These are phyloP conservation scores for Bacterosira constricta DNA, from an alignment of 108 stramenopile species.

Conservation along the genomic window DNA sequence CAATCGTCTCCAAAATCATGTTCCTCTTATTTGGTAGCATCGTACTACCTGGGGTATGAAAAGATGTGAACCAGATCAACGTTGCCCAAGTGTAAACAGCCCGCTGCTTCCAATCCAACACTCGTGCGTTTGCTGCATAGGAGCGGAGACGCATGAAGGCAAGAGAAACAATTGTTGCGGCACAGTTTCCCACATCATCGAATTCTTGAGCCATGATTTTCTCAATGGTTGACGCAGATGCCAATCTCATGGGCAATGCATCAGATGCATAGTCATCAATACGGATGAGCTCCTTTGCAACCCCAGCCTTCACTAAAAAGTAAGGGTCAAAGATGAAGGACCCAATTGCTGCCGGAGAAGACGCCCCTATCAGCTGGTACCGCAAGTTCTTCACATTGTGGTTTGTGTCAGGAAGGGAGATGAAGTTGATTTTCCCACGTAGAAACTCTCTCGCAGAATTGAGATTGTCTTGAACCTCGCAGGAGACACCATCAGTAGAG, in stretches of 20 bases:
- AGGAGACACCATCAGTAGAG: conserved; percentile 21
- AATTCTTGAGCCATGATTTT: no score
- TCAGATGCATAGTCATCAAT: conserved; percentile 27
- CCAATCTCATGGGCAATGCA: conserved; percentile 1
- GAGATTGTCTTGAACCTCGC: conserved; percentile 8
- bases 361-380: conserved; percentile 15
- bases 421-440: conserved; percentile 8
- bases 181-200: conserved; percentile 1
- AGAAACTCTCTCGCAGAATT: not conserved
- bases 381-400: conserved; percentile 23
- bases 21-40: conserved; percentile 20
- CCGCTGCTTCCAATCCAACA: not conserved
- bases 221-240: not conserved
- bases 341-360: conserved; percentile 13
- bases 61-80: conserved; percentile 10
- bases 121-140: not conserved
- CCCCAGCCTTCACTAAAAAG: not conserved
- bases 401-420: conserved; percentile 22
- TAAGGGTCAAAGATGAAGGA: conserved; percentile 4
- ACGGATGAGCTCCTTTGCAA: not conserved
- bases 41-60: conserved; percentile 8
- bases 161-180: not conserved
- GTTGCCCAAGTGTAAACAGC: conserved; percentile 1
- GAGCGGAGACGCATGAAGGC: not conserved
- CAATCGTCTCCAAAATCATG: conserved; percentile 14